These are phyloP conservation scores for Panaeolus papilionaceus DNA, from an alignment of 768 basidiomycete genomes.

Conservation along the genomic window DNA sequence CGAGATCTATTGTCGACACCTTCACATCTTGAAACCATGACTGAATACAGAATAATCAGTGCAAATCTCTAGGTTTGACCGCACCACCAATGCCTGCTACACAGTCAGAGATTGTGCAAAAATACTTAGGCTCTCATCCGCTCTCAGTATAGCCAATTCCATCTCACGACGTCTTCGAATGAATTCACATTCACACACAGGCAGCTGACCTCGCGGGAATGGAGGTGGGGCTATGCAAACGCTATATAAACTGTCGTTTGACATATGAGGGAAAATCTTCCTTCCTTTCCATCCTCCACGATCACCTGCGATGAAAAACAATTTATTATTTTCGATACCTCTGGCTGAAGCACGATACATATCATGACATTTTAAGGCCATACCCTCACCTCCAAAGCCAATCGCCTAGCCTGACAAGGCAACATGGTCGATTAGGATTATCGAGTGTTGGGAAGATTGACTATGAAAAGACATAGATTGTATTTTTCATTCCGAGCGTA, in stretches of 20 bases:
- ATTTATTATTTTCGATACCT: no score
- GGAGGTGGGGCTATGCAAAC: not conserved
- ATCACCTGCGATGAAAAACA: not conserved
- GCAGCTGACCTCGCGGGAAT: not conserved
- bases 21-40: no score
- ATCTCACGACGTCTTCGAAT: not conserved
- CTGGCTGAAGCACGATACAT: no score
- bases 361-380: no score
- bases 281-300: not conserved
- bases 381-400: slow-evolving; percentile 9
- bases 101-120: no score
- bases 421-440: not conserved
- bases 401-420: slow-evolving; percentile 12
- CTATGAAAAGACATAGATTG: not conserved
- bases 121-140: no score
- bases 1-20: no score
- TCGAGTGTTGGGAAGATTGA: slow-evolving; percentile 6
- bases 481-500: slow-evolving; percentile 11
- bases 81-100: no score
- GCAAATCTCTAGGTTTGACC: no score
- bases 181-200: not conserved
- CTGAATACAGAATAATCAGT: no score
- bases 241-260: not conserved
- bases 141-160: not conserved
- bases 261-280: not conserved